A percentile compares a stretch with the other conserved stretches of the same genome.
Conservation (phyloP, 495 filamentous ascomycete genomes). For the Bombardia bombarda region DNA sequence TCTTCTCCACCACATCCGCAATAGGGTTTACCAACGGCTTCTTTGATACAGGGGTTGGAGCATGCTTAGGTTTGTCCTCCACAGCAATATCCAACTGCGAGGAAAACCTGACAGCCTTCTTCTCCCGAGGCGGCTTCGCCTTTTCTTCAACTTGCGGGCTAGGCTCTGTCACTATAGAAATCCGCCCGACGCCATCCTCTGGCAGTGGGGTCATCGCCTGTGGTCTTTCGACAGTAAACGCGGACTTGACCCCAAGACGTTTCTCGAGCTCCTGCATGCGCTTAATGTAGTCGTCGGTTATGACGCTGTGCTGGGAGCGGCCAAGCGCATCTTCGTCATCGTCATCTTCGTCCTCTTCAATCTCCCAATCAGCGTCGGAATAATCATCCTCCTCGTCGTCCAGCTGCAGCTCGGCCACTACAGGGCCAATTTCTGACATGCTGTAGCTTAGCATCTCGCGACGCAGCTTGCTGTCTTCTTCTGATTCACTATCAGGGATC, state of each 20-base stretch:
- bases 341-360: conserved; percentile 42
- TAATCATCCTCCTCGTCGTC: conserved; percentile 71
- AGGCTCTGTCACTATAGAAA: conserved; percentile 6
- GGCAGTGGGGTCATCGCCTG: conserved; percentile 6
- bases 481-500: conserved; percentile 56
- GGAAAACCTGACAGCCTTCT: conserved; percentile 75
- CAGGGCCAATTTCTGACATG: conserved; percentile 71
- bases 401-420: conserved; percentile 88
- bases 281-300: conserved; percentile 64
- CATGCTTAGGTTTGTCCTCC: conserved; percentile 20
- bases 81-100: conserved; percentile 62
- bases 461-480: conserved; percentile 72
- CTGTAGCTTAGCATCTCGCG: conserved; percentile 90
- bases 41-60: conserved; percentile 17
- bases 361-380: conserved; percentile 43
- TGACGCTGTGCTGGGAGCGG: conserved; percentile 49
- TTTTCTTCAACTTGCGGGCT: neutral
- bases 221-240: conserved; percentile 11
- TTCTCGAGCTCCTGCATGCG: conserved; percentile 81
- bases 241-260: conserved; percentile 50
- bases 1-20: conserved; percentile 43
- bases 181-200: conserved; percentile 17
- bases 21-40: conserved; percentile 32
- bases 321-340: conserved; percentile 63
- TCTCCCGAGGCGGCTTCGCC: conserved; percentile 17